phyloP scores from a whole-genome alignment of 2,329 filamentous ascomycete species.

The Fusarium devonianum region DNA sequence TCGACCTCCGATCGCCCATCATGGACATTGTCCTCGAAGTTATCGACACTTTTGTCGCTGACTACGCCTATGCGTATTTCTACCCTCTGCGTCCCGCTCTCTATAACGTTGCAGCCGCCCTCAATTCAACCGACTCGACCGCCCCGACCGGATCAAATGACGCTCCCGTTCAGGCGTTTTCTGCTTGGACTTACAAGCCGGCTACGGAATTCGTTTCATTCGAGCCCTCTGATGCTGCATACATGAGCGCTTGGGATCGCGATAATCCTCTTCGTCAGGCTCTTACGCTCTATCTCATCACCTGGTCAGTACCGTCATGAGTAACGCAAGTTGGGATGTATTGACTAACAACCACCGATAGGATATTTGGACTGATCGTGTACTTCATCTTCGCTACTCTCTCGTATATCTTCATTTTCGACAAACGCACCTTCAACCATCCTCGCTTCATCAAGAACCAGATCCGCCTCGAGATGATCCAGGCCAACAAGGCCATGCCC shows the following conservation, averaged over 20 bases:
- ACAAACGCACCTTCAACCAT: slow-evolving; percentile 86
- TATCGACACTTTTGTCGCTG: slow-evolving; percentile 81
- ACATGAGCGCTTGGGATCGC: slow-evolving; percentile 77
- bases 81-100: slow-evolving; percentile 67
- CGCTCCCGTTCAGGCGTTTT: slow-evolving; percentile 63
- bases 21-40: slow-evolving; percentile 96
- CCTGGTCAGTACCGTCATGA: slow-evolving; percentile 68
- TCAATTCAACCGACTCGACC: slow-evolving; percentile 60
- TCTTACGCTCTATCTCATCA: slow-evolving; percentile 80
- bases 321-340: neutral
- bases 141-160: too few relatives aligned
- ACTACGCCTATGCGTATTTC: slow-evolving; percentile 76
- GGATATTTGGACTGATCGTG: slow-evolving; percentile 82
- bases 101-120: slow-evolving; percentile 58
- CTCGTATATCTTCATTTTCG: slow-evolving; percentile 89
- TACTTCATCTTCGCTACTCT: slow-evolving; percentile 86
- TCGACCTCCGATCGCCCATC: slow-evolving; percentile 42
- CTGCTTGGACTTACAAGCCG: slow-evolving; percentile 73
- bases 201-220: slow-evolving; percentile 74
- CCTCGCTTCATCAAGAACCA: slow-evolving; percentile 97
- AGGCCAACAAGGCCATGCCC: slow-evolving; percentile 79
- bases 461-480: slow-evolving; percentile 82
- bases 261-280: slow-evolving; percentile 80
- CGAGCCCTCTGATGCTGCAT: slow-evolving; percentile 77
- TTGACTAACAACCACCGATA: slow-evolving; percentile 46